Base-by-base conservation (phyloP, 768 basidiomycete genomes). In the Coprinopsis cinerea region DNA sequence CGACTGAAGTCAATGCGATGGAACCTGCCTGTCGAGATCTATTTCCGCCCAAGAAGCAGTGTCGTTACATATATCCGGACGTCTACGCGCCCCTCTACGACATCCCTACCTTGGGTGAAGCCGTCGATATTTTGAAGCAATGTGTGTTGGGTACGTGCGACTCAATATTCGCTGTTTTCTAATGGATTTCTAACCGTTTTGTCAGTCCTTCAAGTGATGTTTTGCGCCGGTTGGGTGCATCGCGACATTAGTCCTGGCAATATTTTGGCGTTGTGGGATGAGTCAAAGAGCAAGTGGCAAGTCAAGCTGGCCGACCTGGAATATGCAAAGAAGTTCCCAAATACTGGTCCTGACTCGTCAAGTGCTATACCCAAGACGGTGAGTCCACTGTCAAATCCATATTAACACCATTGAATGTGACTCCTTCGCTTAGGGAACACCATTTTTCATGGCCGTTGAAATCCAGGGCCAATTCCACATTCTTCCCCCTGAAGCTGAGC, bases 221-320 rank as follows among this genome's bases (percentile, higher is more conserved):
- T 28, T 39, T 47, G 49, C 22, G 49, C 49, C 5, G 44, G 53
- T 2, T 51, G 49, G 49, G 37, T 51, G 4, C 53, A 54, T 27
- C 49, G 49, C 4, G 49, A 47, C 22, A 17, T 54, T 15, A 54
- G 45, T 20, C 11, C 26, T 4, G 49, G 45, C 5, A 54, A 51
- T 28, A 47, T 54, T 32, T 32, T 54, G 14, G n/a, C 49, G 10
- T 49, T 35, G 24, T 13, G 15, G 32, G 39, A 20, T 1, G 26
- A 6, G 7, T 7, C 7, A 9, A 30, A 36, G 20, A 39, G 51
- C 3, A 7, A 4, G 0, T 6, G 22, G 20, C 35, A 35, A 9
- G 49, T 28, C 9, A 47, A 51, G 23, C 22, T 54, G 2, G 30
- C 36, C 14, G 49, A 54, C 25, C 39, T 54, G 20, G 53, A 54